Conservation (phyloP, 225 moss, liverwort and hornwort species). For the Thuidium tamariscinum region DNA sequence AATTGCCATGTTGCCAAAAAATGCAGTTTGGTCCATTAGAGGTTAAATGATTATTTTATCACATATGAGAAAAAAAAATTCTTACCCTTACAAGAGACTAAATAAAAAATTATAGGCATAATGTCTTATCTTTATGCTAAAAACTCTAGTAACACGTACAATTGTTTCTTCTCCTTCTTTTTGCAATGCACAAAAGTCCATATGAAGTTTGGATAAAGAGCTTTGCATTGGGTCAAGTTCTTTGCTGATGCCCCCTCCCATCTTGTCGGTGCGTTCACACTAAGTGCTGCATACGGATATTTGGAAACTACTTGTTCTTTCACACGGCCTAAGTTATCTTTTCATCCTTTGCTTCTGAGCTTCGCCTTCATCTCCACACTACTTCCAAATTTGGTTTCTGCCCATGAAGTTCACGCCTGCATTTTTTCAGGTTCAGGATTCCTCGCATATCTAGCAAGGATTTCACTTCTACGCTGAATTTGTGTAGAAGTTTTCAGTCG, state of each 20-base stretch:
- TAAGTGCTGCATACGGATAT: not conserved
- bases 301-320: not conserved
- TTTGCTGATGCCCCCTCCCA: too few species aligned
- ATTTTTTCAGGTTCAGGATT: not conserved
- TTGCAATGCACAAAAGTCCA: accelerated
- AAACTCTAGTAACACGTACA: not conserved
- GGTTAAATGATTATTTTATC: too few species aligned
- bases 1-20: too few species aligned
- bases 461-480: not conserved
- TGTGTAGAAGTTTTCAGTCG: not conserved
- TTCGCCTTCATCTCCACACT: not conserved
- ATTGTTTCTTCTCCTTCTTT: not conserved
- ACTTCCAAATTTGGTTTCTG: not conserved
- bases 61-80: too few species aligned
- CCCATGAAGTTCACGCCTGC: not conserved
- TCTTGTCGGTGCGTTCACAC: not conserved
- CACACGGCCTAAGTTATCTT: not conserved
- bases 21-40: too few species aligned
- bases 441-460: not conserved
- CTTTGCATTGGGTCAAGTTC: not conserved
- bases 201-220: accelerated
- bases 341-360: not conserved
- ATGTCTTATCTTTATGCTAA: not conserved
- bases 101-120: not conserved
- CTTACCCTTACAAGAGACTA: not conserved